Evolutionary conservation across 2,329 filamentous ascomycete genomes (phyloP).

Genomic region (Colletotrichum acutatum): DNA sequence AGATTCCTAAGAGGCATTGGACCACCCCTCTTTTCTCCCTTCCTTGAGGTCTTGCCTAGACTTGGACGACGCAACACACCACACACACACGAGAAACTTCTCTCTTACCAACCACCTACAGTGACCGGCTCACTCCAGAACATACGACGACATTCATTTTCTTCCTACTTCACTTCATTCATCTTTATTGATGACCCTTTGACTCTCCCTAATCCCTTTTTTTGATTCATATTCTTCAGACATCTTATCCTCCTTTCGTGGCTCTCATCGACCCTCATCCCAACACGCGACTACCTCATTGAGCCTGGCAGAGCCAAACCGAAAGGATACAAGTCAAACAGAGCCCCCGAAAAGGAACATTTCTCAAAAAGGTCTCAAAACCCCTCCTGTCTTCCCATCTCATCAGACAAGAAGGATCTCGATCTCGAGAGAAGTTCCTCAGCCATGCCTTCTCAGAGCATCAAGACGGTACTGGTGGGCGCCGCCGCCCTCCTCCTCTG

Average conservation of each 20-base stretch:
- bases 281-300: not conserved
- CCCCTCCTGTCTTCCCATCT: not conserved
- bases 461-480: constrained; percentile 26
- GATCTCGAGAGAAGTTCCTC: not conserved
- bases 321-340: not conserved
- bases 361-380: not conserved
- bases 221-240: constrained; percentile 30
- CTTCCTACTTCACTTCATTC: not conserved
- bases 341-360: not conserved
- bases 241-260: not conserved
- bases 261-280: constrained; percentile 1
- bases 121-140: constrained; percentile 14
- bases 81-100: not conserved
- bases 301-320: not conserved
- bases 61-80: constrained; percentile 2
- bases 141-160: constrained; percentile 11
- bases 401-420: not conserved
- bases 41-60: not conserved
- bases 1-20: constrained; percentile 2
- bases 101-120: constrained; percentile 21
- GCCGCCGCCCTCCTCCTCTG: constrained; percentile 17
- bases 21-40: not conserved
- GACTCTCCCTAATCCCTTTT: constrained; percentile 20
- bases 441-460: constrained; percentile 26
- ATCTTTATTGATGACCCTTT: constrained; percentile 18